phyloP scores from a whole-genome alignment of 1,139 yeast genomes.

The Suhomyces kunorum region DNA sequence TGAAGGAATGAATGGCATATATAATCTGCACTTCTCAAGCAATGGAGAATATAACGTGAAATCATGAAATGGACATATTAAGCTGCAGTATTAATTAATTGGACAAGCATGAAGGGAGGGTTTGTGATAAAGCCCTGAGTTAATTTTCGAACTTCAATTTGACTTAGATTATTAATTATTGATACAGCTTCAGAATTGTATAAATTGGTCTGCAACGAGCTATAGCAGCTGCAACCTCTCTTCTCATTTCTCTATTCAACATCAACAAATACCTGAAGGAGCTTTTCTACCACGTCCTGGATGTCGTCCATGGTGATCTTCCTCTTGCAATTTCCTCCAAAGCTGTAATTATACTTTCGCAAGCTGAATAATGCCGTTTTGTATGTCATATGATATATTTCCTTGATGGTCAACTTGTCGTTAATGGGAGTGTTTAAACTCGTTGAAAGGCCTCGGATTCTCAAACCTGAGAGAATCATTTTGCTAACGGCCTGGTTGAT shows the following conservation, averaged over 20 bases:
- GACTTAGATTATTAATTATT: too few relatives aligned
- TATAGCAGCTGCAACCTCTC: too few relatives aligned
- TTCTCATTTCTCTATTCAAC: constrained; percentile 15
- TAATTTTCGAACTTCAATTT: too few relatives aligned
- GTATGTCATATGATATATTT: constrained; percentile 46
- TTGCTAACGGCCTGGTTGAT: constrained; percentile 37
- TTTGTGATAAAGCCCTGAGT: too few relatives aligned
- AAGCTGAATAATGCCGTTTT: constrained; percentile 44
- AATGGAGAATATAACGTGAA: too few relatives aligned
- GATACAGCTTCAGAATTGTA: too few relatives aligned
- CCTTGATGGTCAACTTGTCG: constrained; percentile 40
- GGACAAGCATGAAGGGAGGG: neutral
- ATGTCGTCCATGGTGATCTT: constrained; percentile 27
- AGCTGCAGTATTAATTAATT: neutral
- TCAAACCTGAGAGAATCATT: constrained; percentile 42
- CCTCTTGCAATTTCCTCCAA: constrained; percentile 14
- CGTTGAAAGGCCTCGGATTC: constrained; percentile 44
- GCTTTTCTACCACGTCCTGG: constrained; percentile 40
- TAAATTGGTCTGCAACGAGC: too few relatives aligned
- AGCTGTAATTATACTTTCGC: constrained; percentile 37
- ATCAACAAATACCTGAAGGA: constrained; percentile 40
- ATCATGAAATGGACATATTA: too few relatives aligned
- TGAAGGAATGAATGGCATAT: too few relatives aligned
- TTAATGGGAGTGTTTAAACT: constrained; percentile 27
- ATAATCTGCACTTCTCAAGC: too few relatives aligned